Evolutionary conservation across 2,329 filamentous ascomycete species (phyloP).

Genomic region (Sordariomycetes sp.): DNA sequence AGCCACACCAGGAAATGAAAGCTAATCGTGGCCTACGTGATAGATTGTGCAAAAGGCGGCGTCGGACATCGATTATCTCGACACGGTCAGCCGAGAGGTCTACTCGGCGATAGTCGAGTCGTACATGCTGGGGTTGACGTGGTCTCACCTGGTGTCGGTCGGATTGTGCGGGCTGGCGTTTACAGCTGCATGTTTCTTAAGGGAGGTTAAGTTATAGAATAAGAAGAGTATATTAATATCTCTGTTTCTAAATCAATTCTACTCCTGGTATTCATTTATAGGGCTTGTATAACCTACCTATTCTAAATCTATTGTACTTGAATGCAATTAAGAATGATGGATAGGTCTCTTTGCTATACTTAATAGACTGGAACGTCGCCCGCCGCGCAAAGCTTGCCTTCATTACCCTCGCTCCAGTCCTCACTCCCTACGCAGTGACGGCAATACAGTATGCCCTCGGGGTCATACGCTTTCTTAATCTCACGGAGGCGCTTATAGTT

Average conservation of each 20-base stretch:
- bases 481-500: slow-evolving; percentile 17
- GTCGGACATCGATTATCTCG: slow-evolving; percentile 21
- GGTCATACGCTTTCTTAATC: slow-evolving; percentile 20
- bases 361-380: no score
- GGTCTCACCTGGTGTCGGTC: slow-evolving; percentile 21
- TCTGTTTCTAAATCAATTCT: no score
- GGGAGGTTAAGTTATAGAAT: background rate
- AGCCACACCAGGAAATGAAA: background rate
- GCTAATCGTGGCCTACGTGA: background rate
- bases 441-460: slow-evolving; percentile 14
- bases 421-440: slow-evolving; percentile 23
- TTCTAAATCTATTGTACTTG: no score
- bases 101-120: slow-evolving; percentile 17
- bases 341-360: no score
- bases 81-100: slow-evolving; percentile 13
- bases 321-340: no score
- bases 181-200: background rate
- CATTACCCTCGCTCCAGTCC: slow-evolving; percentile 12
- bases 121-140: slow-evolving; percentile 22
- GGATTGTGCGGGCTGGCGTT: slow-evolving; percentile 2
- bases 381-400: slow-evolving; percentile 11
- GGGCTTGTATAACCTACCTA: no score
- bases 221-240: no score
- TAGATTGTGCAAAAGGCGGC: slow-evolving; percentile 20
- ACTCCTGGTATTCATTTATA: no score